A percentile compares a stretch with the other conserved stretches of the same genome.
Evolutionary conservation across 2,329 filamentous ascomycete species (phyloP).

Genomic region (Aspergillus novoparasiticus): DNA sequence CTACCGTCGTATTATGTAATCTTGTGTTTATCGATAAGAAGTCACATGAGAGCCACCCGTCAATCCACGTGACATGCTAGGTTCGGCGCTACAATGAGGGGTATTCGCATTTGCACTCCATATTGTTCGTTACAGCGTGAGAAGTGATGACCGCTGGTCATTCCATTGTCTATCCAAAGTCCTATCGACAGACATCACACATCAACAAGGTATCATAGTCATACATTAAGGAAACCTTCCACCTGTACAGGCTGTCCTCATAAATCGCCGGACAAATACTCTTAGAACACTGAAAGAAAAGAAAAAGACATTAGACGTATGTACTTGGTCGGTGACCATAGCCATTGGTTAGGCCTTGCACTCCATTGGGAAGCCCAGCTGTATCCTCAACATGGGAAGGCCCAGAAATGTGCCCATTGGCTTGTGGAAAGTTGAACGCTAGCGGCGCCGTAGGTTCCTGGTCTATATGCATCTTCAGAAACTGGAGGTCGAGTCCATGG

Average conservation of each 20-base stretch:
- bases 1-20: conserved; percentile 17
- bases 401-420: conserved; percentile 35
- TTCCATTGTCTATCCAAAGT: conserved; percentile 19
- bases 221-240: conserved; percentile 40
- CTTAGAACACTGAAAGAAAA: conserved; percentile 25
- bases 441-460: conserved; percentile 32
- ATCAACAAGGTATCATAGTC: conserved; percentile 47
- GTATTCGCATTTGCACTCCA: background rate
- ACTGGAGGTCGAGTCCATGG: conserved; percentile 42
- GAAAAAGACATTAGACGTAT: conserved; percentile 40
- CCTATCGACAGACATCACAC: conserved; percentile 24
- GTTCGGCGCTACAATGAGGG: background rate
- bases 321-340: conserved; percentile 42
- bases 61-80: background rate
- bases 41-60: background rate
- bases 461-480: conserved; percentile 45
- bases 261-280: conserved; percentile 18
- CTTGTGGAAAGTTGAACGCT: conserved; percentile 22
- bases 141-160: background rate
- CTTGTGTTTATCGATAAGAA: background rate
- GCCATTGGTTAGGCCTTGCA: conserved; percentile 39
- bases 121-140: background rate
- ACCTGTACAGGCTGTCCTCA: conserved; percentile 29
- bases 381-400: conserved; percentile 21
- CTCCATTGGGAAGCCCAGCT: conserved; percentile 24